Conservation (phyloP, 2,329 filamentous ascomycete species). For the Xylariaceae sp. region DNA sequence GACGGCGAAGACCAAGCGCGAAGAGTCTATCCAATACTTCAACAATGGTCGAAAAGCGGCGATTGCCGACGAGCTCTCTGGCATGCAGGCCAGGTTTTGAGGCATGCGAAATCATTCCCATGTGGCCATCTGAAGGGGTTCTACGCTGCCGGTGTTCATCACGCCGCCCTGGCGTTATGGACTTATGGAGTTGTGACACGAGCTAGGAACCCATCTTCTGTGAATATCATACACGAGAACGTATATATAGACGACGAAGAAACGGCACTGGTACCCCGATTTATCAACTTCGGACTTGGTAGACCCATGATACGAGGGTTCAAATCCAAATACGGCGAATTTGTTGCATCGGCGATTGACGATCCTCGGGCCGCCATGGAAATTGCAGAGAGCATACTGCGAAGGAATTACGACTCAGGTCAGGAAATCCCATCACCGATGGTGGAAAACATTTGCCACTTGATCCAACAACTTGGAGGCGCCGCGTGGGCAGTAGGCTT, state of each 20-base stretch:
- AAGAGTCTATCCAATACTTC: constrained; percentile 53
- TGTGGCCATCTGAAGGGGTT: constrained; percentile 58
- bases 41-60: constrained; percentile 53
- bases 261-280: constrained; percentile 50
- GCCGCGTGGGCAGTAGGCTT: constrained; percentile 41
- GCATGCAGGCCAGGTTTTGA: constrained; percentile 65
- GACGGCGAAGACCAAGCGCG: constrained; percentile 64
- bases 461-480: constrained; percentile 58
- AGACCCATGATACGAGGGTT: constrained; percentile 45
- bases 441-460: constrained; percentile 62
- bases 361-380: constrained; percentile 58
- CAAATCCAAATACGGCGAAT: constrained; percentile 19
- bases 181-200: constrained; percentile 58
- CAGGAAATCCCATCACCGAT: constrained; percentile 52
- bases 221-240: constrained; percentile 33
- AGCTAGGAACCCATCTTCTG: constrained; percentile 33
- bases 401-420: constrained; percentile 45
- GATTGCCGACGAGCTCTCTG: constrained; percentile 59
- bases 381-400: constrained; percentile 53
- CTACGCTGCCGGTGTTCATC: constrained; percentile 64
- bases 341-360: constrained; percentile 42
- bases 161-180: constrained; percentile 66
- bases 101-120: constrained; percentile 54
- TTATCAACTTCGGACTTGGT: constrained; percentile 53
- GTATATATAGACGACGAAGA: constrained; percentile 57